These are phyloP conservation scores for Yamadazyma akitaensis DNA, from an alignment of 805 yeast species.

Conservation along the genomic window DNA sequence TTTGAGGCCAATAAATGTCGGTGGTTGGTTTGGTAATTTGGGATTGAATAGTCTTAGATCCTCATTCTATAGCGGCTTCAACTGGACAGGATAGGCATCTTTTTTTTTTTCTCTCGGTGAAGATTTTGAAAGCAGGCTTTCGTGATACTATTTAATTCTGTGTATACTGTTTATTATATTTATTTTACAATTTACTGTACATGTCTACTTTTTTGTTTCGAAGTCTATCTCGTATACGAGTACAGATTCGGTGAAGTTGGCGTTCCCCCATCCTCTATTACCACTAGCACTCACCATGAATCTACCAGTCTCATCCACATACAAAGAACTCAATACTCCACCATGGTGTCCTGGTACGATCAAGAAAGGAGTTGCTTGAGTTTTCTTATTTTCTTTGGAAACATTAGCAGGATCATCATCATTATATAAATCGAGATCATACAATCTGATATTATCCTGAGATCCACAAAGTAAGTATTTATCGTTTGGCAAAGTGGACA, in stretches of 20 bases:
- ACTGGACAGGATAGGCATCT: background rate
- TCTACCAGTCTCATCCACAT: constrained; percentile 82
- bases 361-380: constrained; percentile 67
- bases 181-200: background rate
- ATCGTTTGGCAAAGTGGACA: constrained; percentile 76
- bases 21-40: constrained; percentile 8
- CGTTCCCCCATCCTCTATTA: constrained; percentile 89
- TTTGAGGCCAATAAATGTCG: constrained; percentile 8
- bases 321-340: constrained; percentile 72
- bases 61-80: constrained; percentile 21
- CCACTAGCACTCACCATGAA: constrained; percentile 92
- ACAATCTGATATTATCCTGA: constrained; percentile 81
- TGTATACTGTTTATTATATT: background rate
- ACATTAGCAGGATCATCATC: constrained; percentile 21
- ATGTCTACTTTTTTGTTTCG: background rate
- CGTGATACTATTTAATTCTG: background rate
- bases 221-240: constrained; percentile 75
- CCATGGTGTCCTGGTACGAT: constrained; percentile 98
- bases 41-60: constrained; percentile 29
- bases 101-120: background rate
- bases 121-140: constrained; percentile 2
- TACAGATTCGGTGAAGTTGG: constrained; percentile 73
- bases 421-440: constrained; percentile 58
- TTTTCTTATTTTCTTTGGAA: constrained; percentile 28
- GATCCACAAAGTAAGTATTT: constrained; percentile 84